phyloP scores from a whole-genome alignment of 2,329 filamentous ascomycete species.

The Venturia oleaginea region DNA sequence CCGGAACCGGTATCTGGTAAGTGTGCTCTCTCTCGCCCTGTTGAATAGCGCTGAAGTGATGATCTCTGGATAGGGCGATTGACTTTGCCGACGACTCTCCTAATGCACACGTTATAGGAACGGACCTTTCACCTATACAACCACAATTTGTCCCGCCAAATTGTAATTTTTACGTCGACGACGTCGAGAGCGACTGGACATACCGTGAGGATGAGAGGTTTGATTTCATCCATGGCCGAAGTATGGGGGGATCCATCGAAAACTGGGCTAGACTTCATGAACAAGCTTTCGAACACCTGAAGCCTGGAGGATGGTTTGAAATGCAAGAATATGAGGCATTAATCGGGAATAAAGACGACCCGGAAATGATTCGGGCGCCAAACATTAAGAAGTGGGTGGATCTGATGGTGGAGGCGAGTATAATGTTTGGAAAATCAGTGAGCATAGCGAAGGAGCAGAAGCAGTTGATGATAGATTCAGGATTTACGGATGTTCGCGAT shows the following conservation, averaged over 20 bases:
- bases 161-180: slow-evolving; percentile 50
- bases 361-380: slow-evolving; percentile 14
- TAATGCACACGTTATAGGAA: slow-evolving; percentile 25
- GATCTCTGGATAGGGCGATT: slow-evolving; percentile 21
- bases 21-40: neutral
- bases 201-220: slow-evolving; percentile 33
- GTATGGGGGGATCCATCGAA: slow-evolving; percentile 44
- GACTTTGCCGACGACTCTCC: slow-evolving; percentile 31
- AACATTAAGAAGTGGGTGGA: slow-evolving; percentile 7
- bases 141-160: slow-evolving; percentile 44
- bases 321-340: slow-evolving; percentile 23
- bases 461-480: slow-evolving; percentile 31
- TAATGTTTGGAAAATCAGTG: slow-evolving; percentile 9
- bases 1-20: slow-evolving; percentile 11
- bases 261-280: slow-evolving; percentile 43
- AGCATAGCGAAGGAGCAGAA: slow-evolving; percentile 13
- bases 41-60: slow-evolving; percentile 16
- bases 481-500: slow-evolving; percentile 37
- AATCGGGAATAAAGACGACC: neutral
- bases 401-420: neutral
- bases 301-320: slow-evolving; percentile 22
- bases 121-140: slow-evolving; percentile 30
- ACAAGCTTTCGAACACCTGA: slow-evolving; percentile 26
- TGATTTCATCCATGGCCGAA: slow-evolving; percentile 48
- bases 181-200: slow-evolving; percentile 51